Conservation (phyloP, 2,329 filamentous ascomycete genomes). For the Fusarium mangiferae region DNA sequence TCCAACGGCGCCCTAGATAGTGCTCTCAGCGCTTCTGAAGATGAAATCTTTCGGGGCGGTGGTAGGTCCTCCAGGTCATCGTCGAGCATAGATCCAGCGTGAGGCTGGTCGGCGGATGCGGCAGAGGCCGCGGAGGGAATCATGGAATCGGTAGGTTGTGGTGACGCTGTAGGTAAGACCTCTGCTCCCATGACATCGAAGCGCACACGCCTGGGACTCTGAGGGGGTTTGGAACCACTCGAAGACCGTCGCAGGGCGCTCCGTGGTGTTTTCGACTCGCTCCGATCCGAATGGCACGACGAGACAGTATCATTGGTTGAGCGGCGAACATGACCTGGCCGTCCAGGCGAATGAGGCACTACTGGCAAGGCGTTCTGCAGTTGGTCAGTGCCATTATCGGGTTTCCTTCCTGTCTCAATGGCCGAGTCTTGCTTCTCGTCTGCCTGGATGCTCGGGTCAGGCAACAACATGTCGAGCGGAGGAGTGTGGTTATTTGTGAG, state of each 20-base stretch:
- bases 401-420: slow-evolving; percentile 39
- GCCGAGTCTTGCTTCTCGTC: slow-evolving; percentile 39
- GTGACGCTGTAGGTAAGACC: slow-evolving; percentile 69
- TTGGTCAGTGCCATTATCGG: slow-evolving; percentile 16
- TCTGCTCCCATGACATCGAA: slow-evolving; percentile 70
- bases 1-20: slow-evolving; percentile 63
- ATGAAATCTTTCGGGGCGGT: slow-evolving; percentile 64
- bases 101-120: slow-evolving; percentile 39
- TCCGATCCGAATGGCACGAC: slow-evolving; percentile 64
- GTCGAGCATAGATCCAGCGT: slow-evolving; percentile 48
- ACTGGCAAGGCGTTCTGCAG: slow-evolving; percentile 27
- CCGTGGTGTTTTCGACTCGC: slow-evolving; percentile 60
- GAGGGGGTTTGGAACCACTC: slow-evolving; percentile 59
- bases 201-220: slow-evolving; percentile 70
- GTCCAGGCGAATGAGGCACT: slow-evolving; percentile 37
- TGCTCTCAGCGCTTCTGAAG: slow-evolving; percentile 64
- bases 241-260: slow-evolving; percentile 69
- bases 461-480: slow-evolving; percentile 39
- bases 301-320: slow-evolving; percentile 60
- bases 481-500: slow-evolving; percentile 29
- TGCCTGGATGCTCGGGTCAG: slow-evolving; percentile 40
- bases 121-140: slow-evolving; percentile 43
- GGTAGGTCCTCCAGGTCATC: slow-evolving; percentile 54
- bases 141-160: slow-evolving; percentile 53
- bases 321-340: slow-evolving; percentile 52